Conservation (phyloP, 805 yeast species). For the Nakazawaea ernobii region DNA sequence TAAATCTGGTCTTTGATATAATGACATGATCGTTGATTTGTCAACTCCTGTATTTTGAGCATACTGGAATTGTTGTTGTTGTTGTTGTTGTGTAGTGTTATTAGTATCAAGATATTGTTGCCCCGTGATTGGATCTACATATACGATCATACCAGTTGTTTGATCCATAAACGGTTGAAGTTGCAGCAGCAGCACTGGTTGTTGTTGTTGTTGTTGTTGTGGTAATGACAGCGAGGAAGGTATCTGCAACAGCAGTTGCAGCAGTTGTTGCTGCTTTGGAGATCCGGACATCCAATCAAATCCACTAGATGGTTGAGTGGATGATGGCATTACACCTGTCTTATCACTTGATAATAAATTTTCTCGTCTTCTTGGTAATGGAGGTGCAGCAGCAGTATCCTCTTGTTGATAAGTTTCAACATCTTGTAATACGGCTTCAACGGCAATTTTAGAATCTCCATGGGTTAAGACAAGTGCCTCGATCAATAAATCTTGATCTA, state of each 20-base stretch:
- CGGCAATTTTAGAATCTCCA: conserved; percentile 58
- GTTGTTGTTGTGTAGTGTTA: conserved; percentile 10
- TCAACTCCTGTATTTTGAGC: conserved; percentile 20
- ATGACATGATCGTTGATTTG: conserved; percentile 33
- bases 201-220: conserved; percentile 21
- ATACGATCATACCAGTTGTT: conserved; percentile 57
- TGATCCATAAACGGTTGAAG: conserved; percentile 67
- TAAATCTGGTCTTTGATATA: conserved; percentile 34
- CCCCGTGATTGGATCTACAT: conserved; percentile 56
- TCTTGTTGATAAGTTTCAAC: conserved; percentile 15
- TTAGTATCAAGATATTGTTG: conserved; percentile 54
- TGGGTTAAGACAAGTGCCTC: conserved; percentile 57
- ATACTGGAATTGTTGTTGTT: conserved; percentile 12
- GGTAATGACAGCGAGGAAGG: conserved; percentile 1
- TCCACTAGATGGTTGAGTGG: conserved; percentile 21
- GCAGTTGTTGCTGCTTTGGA: conserved; percentile 17
- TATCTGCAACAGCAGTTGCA: conserved; percentile 27
- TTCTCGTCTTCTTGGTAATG: conserved; percentile 35
- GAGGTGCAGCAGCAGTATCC: conserved; percentile 38
- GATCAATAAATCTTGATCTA: conserved; percentile 48
- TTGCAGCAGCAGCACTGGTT: conserved; percentile 38
- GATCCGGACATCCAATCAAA: conserved; percentile 6
- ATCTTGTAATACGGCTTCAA: conserved; percentile 41
- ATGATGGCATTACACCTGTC: conserved; percentile 26
- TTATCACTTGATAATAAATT: conserved; percentile 24